phyloP scores from a whole-genome alignment of 331 rosid species.

The Cucumis variabilis region DNA sequence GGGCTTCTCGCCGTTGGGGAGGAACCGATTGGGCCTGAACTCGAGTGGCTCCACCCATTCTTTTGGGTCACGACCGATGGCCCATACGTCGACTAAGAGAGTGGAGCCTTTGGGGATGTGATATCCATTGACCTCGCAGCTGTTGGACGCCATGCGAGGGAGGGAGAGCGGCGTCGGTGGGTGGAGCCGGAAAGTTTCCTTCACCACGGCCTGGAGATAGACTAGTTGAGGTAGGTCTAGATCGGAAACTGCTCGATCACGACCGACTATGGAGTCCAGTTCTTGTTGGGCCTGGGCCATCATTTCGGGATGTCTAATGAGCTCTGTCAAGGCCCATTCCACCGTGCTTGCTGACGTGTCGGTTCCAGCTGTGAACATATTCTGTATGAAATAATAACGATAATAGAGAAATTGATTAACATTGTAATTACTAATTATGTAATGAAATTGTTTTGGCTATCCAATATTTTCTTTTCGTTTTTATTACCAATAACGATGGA shows the following conservation, averaged over 20 bases:
- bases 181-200: slow-evolving; percentile 84
- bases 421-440: neutral
- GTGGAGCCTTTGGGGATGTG: slow-evolving; percentile 79
- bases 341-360: slow-evolving; percentile 88
- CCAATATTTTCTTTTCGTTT: too few species aligned
- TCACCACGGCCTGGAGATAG: slow-evolving; percentile 56
- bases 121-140: slow-evolving; percentile 64
- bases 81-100: slow-evolving; percentile 74
- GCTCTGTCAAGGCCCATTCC: slow-evolving; percentile 81
- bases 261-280: slow-evolving; percentile 64
- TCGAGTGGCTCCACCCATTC: slow-evolving; percentile 64
- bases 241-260: slow-evolving; percentile 55
- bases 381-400: slow-evolving; percentile 35
- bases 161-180: slow-evolving; percentile 90
- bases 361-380: slow-evolving; percentile 81
- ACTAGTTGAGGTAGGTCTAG: slow-evolving; percentile 31
- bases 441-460: neutral
- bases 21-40: slow-evolving; percentile 69
- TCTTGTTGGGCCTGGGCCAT: slow-evolving; percentile 61
- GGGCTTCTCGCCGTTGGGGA: slow-evolving; percentile 64
- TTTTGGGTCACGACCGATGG: slow-evolving; percentile 76
- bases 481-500: too few species aligned
- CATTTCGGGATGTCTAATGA: slow-evolving; percentile 58
- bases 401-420: neutral
- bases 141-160: slow-evolving; percentile 66